Evolutionary conservation across 306 rosid species (phyloP).

Genomic region (Medicago truncatula): MtrunA17r5.0-ANR NC_053044.1:31240501-31241000

Average conservation of each 20-base stretch:
- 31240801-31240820: neutral
- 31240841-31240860: neutral
- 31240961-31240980: neutral
- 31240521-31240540: conserved; percentile 95
- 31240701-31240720: neutral
- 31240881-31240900: conserved; percentile 18
- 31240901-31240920: conserved; percentile 25
- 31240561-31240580: conserved; percentile 43
- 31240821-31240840: neutral
- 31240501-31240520: conserved; percentile 96
- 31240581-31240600: conserved; percentile 25
- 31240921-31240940: conserved; percentile 14
- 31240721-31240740: neutral
- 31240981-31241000: neutral
- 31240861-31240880: neutral
- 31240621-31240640: conserved; percentile 13
- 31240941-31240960: conserved; percentile 13
- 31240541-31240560: conserved; percentile 74
- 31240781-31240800: neutral
- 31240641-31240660: neutral
- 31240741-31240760: neutral
- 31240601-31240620: conserved; percentile 4
- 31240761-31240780: neutral
- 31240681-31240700: neutral
- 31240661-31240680: neutral